A percentile compares a stretch with the other conserved stretches of the same genome.
Evolutionary conservation across 2,329 filamentous ascomycete species (phyloP).

Genomic region (Clarireedia homoeocarpa): DNA sequence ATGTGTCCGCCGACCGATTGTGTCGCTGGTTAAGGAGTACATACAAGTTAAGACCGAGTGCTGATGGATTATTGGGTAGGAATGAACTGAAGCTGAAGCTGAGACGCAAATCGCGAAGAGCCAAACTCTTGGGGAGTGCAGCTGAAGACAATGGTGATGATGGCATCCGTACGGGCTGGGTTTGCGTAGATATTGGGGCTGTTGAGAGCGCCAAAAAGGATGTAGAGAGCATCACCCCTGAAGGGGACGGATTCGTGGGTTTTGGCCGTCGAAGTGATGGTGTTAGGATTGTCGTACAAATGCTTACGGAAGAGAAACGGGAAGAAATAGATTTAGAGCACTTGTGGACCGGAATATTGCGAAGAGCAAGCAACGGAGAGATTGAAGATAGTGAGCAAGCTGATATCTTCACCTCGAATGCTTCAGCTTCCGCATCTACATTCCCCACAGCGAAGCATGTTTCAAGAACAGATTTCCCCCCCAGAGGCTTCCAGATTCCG

Average conservation of each 20-base stretch:
- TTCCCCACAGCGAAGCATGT: neutral
- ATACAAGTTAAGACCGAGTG: conserved; percentile 65
- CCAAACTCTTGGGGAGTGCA: conserved; percentile 69
- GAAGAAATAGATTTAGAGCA: conserved; percentile 58
- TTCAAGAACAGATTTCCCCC: neutral
- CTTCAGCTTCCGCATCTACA: neutral
- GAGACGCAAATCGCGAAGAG: conserved; percentile 69
- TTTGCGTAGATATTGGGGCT: conserved; percentile 82
- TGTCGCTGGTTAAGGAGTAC: conserved; percentile 75
- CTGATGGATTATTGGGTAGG: conserved; percentile 81
- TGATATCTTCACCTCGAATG: neutral
- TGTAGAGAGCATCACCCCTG: conserved; percentile 33
- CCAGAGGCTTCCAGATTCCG: conserved; percentile 5
- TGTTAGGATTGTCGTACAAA: conserved; percentile 59
- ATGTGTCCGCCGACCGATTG: conserved; percentile 82
- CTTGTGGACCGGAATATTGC: conserved; percentile 41
- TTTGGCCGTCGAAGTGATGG: conserved; percentile 57
- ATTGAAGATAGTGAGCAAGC: conserved; percentile 1
- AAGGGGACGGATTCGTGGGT: conserved; percentile 58
- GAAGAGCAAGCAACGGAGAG: conserved; percentile 13
- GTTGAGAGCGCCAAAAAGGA: conserved; percentile 46
- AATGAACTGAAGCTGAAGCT: conserved; percentile 89
- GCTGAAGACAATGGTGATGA: conserved; percentile 62
- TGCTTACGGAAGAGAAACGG: conserved; percentile 64
- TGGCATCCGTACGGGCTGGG: conserved; percentile 88